Evolutionary conservation across 2,329 filamentous ascomycete species (phyloP).

Genomic region (Cordyceps farinosa): DNA sequence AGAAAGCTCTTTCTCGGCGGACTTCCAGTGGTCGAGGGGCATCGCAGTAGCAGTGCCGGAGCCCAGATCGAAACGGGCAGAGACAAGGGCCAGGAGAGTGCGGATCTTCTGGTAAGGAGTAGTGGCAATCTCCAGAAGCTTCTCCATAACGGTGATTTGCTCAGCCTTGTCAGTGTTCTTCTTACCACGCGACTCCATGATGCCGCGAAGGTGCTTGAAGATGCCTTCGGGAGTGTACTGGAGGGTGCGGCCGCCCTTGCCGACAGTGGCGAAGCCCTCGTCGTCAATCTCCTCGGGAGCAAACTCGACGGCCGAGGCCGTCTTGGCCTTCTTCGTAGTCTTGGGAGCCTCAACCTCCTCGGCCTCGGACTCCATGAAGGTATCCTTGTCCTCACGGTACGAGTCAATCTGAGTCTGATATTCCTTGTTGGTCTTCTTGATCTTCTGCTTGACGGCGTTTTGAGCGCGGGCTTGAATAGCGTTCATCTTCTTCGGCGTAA

Average conservation of each 20-base stretch:
- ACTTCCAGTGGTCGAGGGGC: constrained; percentile 95
- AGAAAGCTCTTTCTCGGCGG: constrained; percentile 81
- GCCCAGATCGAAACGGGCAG: constrained; percentile 89
- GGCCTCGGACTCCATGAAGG: constrained; percentile 82
- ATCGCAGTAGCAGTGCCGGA: constrained; percentile 75
- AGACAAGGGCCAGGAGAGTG: constrained; percentile 85
- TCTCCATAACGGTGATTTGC: constrained; percentile 98
- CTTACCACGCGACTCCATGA: constrained; percentile 93
- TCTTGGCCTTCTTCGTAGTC: constrained; percentile 45
- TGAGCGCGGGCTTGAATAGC: constrained; percentile 89
- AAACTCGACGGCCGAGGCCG: constrained; percentile 44
- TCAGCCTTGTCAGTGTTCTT: constrained; percentile 96
- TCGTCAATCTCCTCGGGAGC: constrained; percentile 62
- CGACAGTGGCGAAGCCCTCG: constrained; percentile 85
- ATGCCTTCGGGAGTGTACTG: constrained; percentile 97
- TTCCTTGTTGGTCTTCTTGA: constrained; percentile 98
- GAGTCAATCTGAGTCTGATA: constrained; percentile 82
- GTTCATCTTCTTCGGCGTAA: constrained; percentile 97
- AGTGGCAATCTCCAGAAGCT: constrained; percentile 80
- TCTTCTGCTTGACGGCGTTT: constrained; percentile 95
- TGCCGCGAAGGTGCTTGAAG: constrained; percentile 89
- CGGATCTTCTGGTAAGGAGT: constrained; percentile 93
- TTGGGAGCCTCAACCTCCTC: constrained; percentile 51
- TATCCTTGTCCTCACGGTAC: constrained; percentile 81
- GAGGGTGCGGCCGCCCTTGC: constrained; percentile 81